A percentile compares a stretch with the other conserved stretches of the same genome.
phyloP scores from a whole-genome alignment of 345 rosid species.

The Turnera subulata region DNA sequence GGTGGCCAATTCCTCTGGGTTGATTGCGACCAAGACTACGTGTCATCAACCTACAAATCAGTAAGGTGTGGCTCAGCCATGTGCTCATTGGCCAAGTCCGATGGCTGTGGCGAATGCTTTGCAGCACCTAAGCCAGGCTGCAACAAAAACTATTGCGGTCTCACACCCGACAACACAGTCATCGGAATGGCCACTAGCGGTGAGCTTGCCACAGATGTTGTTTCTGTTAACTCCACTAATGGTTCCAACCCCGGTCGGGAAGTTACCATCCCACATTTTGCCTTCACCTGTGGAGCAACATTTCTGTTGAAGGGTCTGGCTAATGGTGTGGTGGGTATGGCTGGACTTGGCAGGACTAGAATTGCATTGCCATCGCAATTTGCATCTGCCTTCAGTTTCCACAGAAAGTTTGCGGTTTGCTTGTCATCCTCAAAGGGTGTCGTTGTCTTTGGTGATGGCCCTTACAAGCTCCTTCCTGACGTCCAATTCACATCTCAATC shows the following conservation, averaged over 20 bases:
- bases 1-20: conserved; percentile 69
- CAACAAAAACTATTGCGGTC: conserved; percentile 57
- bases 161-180: conserved; percentile 44
- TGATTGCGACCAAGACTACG: conserved; percentile 47
- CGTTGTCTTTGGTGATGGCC: conserved; percentile 30
- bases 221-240: conserved; percentile 53
- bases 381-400: conserved; percentile 21
- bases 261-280: conserved; percentile 30
- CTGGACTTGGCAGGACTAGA: conserved; percentile 29
- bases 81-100: conserved; percentile 46
- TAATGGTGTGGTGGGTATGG: conserved; percentile 21
- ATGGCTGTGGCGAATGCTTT: conserved; percentile 41
- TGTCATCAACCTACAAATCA: conserved; percentile 53
- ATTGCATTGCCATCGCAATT: conserved; percentile 18
- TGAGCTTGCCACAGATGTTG: conserved; percentile 48
- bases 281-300: conserved; percentile 21
- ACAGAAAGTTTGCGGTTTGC: conserved; percentile 37
- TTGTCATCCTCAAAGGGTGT: conserved; percentile 22
- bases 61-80: conserved; percentile 53
- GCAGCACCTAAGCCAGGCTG: conserved; percentile 59
- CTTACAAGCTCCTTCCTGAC: conserved; percentile 25
- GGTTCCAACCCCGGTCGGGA: conserved; percentile 57
- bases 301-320: conserved; percentile 10
- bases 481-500: conserved; percentile 14
- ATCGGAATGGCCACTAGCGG: conserved; percentile 41